Percentiles rank a stretch among this genome's conserved stretches.
Conservation (phyloP, 306 rosid species). For the Prinsepia uniflora region DNA sequence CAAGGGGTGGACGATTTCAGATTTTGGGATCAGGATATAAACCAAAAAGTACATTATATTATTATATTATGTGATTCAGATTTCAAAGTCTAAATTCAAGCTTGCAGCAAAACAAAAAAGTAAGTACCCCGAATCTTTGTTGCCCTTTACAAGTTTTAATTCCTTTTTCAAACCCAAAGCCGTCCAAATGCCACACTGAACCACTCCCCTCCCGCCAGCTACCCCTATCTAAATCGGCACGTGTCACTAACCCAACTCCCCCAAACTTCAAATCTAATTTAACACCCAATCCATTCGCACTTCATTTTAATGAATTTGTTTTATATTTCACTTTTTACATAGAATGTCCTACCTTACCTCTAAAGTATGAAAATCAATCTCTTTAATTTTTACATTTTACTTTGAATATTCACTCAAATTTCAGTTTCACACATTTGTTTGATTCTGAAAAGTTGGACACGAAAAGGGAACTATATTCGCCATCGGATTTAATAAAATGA, state of each 20-base stretch:
- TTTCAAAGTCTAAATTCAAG: background rate
- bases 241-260: constrained; percentile 20
- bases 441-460: too few species aligned
- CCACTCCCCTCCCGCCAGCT: constrained; percentile 15
- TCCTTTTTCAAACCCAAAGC: constrained; percentile 10
- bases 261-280: constrained; percentile 13
- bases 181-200: background rate
- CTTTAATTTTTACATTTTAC: too few species aligned
- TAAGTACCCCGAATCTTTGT: constrained; percentile 22
- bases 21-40: background rate
- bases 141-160: constrained; percentile 12
- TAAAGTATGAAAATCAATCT: too few species aligned
- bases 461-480: too few species aligned
- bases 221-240: constrained; percentile 9
- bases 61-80: background rate
- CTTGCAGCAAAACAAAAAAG: constrained; percentile 12
- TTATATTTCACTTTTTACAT: too few species aligned
- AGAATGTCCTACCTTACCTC: too few species aligned
- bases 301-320: background rate
- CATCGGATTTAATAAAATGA: too few species aligned
- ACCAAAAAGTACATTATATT: background rate
- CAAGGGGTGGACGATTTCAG: background rate
- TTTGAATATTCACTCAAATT: too few species aligned
- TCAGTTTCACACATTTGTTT: too few species aligned
- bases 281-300: constrained; percentile 23